Evolutionary conservation across 2,329 filamentous ascomycete species (phyloP).

Genomic region (Scytalidium lignicola): DNA sequence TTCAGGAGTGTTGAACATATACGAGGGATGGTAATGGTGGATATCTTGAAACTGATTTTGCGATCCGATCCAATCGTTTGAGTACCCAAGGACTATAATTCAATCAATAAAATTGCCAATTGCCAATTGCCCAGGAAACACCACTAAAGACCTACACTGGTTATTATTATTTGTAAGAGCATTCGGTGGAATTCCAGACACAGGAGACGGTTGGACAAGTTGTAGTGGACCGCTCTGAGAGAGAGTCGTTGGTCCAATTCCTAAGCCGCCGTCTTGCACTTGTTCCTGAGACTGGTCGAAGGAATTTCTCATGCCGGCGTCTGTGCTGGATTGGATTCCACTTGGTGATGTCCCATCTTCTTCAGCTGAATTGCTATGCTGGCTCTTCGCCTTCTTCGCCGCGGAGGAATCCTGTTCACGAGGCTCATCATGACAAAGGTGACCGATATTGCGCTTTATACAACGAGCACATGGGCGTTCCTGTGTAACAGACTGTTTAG

Average conservation of each 20-base stretch:
- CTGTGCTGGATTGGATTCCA: slow-evolving; percentile 38
- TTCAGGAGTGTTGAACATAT: slow-evolving; percentile 92
- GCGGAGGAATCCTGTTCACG: slow-evolving; percentile 66
- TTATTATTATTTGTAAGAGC: slow-evolving; percentile 60
- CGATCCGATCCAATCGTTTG: slow-evolving; percentile 68
- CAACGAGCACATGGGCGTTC: slow-evolving; percentile 95
- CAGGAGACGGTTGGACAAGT: slow-evolving; percentile 66
- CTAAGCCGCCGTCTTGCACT: slow-evolving; percentile 34
- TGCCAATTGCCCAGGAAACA: slow-evolving; percentile 5
- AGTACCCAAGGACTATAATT: slow-evolving; percentile 66
- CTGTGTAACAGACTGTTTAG: slow-evolving; percentile 42
- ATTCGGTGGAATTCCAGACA: slow-evolving; percentile 61
- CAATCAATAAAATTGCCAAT: slow-evolving; percentile 20
- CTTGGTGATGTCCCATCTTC: slow-evolving; percentile 57
- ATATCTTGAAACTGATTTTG: slow-evolving; percentile 90
- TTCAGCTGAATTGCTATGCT: slow-evolving; percentile 48
- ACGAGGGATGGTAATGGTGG: slow-evolving; percentile 88
- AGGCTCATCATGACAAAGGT: slow-evolving; percentile 96
- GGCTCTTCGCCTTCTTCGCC: slow-evolving; percentile 69
- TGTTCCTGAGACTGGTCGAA: slow-evolving; percentile 51
- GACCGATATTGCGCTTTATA: slow-evolving; percentile 97
- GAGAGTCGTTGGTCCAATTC: slow-evolving; percentile 26
- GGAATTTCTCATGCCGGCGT: slow-evolving; percentile 46
- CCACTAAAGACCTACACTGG: slow-evolving; percentile 58
- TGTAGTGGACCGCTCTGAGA: slow-evolving; percentile 53